Evolutionary conservation across 345 rosid genomes (phyloP), one percentile per base, ranked within the genome.

Genomic region (Lumnitzera littorea): DNA sequence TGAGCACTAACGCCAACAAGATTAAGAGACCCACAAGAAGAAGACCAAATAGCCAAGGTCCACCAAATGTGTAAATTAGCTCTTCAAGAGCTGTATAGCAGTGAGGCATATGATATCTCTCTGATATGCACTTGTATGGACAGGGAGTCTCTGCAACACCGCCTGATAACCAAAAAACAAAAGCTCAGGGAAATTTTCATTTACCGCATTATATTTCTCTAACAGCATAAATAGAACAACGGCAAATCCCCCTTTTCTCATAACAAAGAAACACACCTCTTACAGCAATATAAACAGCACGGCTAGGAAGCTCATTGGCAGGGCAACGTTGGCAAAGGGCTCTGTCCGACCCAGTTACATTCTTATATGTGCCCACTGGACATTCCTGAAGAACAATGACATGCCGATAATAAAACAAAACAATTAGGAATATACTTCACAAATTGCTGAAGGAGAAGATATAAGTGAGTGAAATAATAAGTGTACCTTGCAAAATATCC

Each of bases 61-160:
- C 99, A 48, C 99, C 99, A 83, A 94, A 90, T 48, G 99, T 90
- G 79, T 90, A 85, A 69, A 94, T 87, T 75, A 94, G 76, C 78
- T 94, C 97, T 74, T 94, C 99, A 61, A 90, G 97, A 51, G 99
- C 90, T 25, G 99, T 94, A 73, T 87, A 87, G 71, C 99, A 94
- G 61, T 80, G 82, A 46, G 99, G 99, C 96, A 85, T 83, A 83
- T 86, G 91, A 82, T 84, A 90, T 83, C 97, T 89, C 63, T 94
- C 96, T 0, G 99, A 85, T 71, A 90, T 60, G 72, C 99, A 94
- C 72, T 76, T 67, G 72, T 81, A 90, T 17, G 99, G 97, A 78
- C 99, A 94, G 51, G 96, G 99, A 52, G 90, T 84, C 81, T 80
- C 89, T 57, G 79, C 67, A 72, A 84, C 79, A 67, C 99, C 99